Percentiles rank a stretch among this genome's conserved stretches.
Evolutionary conservation across 345 rosid species (phyloP).

Genomic region (Xanthoceras sorbifolium): DNA sequence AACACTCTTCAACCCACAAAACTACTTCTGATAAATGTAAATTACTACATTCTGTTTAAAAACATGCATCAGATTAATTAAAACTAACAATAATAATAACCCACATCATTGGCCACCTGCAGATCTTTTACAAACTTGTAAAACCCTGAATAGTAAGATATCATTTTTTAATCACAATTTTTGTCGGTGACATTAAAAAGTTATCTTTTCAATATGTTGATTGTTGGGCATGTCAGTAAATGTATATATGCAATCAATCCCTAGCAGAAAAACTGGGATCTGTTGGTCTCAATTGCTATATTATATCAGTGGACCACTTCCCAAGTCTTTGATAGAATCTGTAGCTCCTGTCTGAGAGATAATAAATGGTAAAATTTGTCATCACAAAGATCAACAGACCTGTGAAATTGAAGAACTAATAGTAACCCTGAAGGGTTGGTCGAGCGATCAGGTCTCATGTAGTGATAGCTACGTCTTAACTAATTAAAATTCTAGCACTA

Average conservation of each 20-base stretch:
- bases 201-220: background rate
- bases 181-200: slow-evolving; percentile 22
- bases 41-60: background rate
- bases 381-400: no score
- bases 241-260: background rate
- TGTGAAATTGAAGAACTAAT: no score
- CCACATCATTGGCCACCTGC: no score
- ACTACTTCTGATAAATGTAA: no score
- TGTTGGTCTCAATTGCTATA: background rate
- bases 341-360: no score
- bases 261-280: background rate
- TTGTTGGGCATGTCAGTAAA: background rate
- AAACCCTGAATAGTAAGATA: background rate
- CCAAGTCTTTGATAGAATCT: background rate
- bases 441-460: background rate
- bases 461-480: background rate
- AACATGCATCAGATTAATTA: no score
- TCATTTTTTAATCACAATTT: background rate
- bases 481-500: background rate
- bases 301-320: slow-evolving; percentile 18
- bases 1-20: no score
- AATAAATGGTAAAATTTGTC: no score
- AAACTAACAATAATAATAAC: no score
- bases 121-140: background rate
- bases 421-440: no score